Evolutionary conservation across 2,329 filamentous ascomycete genomes (phyloP).

Genomic region (Sarocladium kiliense): DNA sequence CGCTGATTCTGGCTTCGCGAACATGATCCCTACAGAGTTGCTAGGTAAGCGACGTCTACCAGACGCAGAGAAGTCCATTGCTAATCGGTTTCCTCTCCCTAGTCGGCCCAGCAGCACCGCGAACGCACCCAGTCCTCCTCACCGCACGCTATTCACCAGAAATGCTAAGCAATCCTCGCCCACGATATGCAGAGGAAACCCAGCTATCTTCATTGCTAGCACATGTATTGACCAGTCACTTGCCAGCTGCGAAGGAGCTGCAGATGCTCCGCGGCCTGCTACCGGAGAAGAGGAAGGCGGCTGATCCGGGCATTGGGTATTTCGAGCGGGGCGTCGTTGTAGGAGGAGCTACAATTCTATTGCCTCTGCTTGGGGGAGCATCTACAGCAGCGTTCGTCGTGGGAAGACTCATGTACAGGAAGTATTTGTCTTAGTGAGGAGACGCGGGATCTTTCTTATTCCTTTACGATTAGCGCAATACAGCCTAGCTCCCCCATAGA

Average conservation of each 20-base stretch:
- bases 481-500: too few relatives aligned
- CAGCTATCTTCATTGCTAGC: not conserved
- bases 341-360: not conserved
- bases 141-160: not conserved
- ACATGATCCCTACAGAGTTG: not conserved
- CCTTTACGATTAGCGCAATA: too few relatives aligned
- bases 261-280: not conserved
- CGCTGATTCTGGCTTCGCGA: not conserved
- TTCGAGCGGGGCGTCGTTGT: not conserved
- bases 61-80: too few relatives aligned
- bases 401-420: not conserved
- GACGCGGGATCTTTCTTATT: too few relatives aligned
- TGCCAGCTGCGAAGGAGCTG: not conserved
- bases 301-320: not conserved
- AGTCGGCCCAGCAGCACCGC: conserved; percentile 1
- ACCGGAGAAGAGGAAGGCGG: not conserved
- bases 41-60: conserved; percentile 1
- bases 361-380: not conserved
- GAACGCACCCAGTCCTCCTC: not conserved
- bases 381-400: not conserved
- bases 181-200: not conserved
- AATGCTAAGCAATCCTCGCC: not conserved
- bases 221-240: not conserved
- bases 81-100: not conserved
- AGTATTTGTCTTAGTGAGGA: not conserved